A percentile compares a stretch with the other conserved stretches of the same genome.
phyloP scores from a whole-genome alignment of 139 green algal species.

The Dunaliella primolecta region DNA sequence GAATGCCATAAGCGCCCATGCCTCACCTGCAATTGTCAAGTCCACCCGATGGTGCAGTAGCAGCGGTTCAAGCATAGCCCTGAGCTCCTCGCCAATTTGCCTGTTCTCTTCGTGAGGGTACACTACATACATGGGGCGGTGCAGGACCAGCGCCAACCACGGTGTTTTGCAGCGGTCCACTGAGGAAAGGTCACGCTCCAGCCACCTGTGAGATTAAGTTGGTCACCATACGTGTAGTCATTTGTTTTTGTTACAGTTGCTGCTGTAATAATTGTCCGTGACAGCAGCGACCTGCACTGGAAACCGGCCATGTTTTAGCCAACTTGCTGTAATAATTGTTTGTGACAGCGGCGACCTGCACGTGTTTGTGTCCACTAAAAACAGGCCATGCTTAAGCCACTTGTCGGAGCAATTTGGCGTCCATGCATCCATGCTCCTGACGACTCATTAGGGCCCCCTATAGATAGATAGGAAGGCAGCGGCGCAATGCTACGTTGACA shows the following conservation, averaged over 20 bases:
- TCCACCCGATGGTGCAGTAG: constrained; percentile 39
- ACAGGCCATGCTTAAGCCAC: too few species aligned
- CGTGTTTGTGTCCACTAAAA: too few species aligned
- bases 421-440: too few species aligned
- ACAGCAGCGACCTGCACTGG: not conserved
- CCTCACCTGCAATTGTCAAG: constrained; percentile 15
- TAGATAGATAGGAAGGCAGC: too few species aligned
- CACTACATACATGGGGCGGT: constrained; percentile 82
- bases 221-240: not conserved
- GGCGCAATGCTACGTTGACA: too few species aligned
- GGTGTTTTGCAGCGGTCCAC: constrained; percentile 34
- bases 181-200: constrained; percentile 25
- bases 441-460: too few species aligned
- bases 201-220: constrained; percentile 6
- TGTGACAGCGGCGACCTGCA: too few species aligned
- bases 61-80: constrained; percentile 54
- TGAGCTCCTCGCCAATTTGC: constrained; percentile 63
- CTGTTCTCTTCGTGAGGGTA: constrained; percentile 77
- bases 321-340: too few species aligned
- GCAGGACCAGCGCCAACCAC: constrained; percentile 70
- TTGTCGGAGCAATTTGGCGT: too few species aligned
- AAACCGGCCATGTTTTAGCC: too few species aligned
- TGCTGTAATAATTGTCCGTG: not conserved
- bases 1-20: not conserved
- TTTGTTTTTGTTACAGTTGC: not conserved